Percentiles rank a stretch among this genome's conserved stretches.
These are phyloP conservation scores for Priceomyces castillae DNA, from an alignment of 805 yeast genomes.

Conservation along the genomic window DNA sequence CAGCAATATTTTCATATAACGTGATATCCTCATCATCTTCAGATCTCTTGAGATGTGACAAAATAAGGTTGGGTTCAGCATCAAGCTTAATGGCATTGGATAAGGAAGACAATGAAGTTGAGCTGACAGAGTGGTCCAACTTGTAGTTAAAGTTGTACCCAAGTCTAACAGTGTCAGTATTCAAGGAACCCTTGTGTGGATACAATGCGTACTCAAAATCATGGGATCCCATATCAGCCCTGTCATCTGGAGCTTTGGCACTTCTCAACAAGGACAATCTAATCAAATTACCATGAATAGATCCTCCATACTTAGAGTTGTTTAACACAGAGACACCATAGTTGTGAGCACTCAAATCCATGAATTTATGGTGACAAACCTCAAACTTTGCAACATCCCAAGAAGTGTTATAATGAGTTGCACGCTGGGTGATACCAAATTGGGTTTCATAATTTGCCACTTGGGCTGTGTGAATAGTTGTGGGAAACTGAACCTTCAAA, in stretches of 20 bases:
- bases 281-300: conserved; percentile 90
- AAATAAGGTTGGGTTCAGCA: conserved; percentile 59
- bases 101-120: conserved; percentile 12
- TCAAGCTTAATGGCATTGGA: conserved; percentile 19
- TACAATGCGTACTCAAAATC: conserved; percentile 75
- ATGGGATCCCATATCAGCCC: conserved; percentile 92
- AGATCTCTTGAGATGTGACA: conserved; percentile 80
- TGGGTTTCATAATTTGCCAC: conserved; percentile 88
- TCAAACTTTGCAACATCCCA: conserved; percentile 98
- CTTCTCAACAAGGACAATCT: conserved; percentile 83
- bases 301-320: conserved; percentile 86
- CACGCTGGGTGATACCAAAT: conserved; percentile 86
- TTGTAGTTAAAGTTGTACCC: conserved; percentile 79
- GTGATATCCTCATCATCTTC: conserved; percentile 71
- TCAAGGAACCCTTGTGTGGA: conserved; percentile 75
- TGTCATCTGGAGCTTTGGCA: conserved; percentile 91
- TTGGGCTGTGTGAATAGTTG: conserved; percentile 66
- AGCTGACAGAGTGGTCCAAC: conserved; percentile 16
- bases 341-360: conserved; percentile 81
- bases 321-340: conserved; percentile 87
- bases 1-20: conserved; percentile 45
- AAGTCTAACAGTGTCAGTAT: conserved; percentile 61
- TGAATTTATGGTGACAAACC: conserved; percentile 90
- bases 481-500: conserved; percentile 93
- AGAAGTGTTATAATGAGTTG: conserved; percentile 90